Percentiles rank a stretch among this genome's conserved stretches.
Conservation (phyloP, 371 early-diverging fungal species). For the Zancudomyces culisetae region DNA sequence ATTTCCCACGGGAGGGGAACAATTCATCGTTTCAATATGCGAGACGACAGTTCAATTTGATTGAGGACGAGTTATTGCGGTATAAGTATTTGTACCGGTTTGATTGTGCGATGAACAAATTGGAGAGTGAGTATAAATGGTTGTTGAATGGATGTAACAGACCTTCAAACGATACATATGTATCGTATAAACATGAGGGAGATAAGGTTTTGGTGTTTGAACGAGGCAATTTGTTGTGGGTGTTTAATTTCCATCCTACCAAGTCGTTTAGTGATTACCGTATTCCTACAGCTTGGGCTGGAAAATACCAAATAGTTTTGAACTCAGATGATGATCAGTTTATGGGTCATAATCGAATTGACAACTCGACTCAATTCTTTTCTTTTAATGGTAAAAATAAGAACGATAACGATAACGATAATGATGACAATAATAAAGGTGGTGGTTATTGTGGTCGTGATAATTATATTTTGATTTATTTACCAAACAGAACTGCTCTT, state of each 20-base stretch:
- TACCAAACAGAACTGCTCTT: conserved; percentile 50
- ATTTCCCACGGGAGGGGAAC: conserved; percentile 91
- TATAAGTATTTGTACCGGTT: conserved; percentile 83
- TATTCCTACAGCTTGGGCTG: conserved; percentile 46
- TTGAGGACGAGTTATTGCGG: conserved; percentile 64
- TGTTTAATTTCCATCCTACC: conserved; percentile 88
- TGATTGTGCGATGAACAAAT: conserved; percentile 61
- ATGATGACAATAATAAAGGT: neutral
- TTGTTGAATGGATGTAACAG: no score
- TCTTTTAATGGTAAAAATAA: conserved; percentile 49
- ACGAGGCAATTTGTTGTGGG: conserved; percentile 61
- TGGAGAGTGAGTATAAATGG: conserved; percentile 54
- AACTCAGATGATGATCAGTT: conserved; percentile 54
- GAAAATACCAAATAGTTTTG: conserved; percentile 54
- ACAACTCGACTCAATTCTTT: conserved; percentile 33
- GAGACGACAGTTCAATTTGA: conserved; percentile 81
- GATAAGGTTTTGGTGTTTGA: conserved; percentile 89
- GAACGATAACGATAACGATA: no score
- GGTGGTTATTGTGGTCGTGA: conserved; percentile 22
- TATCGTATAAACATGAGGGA: conserved; percentile 74
- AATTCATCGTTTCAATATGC: conserved; percentile 80
- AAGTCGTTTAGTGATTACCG: conserved; percentile 71
- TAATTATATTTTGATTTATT: conserved; percentile 61
- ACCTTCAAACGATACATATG: conserved; percentile 28
- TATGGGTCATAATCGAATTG: conserved; percentile 68